These are phyloP conservation scores for Mortierella sp. DNA, from an alignment of 371 early-diverging fungal genomes.

Conservation along the genomic window DNA sequence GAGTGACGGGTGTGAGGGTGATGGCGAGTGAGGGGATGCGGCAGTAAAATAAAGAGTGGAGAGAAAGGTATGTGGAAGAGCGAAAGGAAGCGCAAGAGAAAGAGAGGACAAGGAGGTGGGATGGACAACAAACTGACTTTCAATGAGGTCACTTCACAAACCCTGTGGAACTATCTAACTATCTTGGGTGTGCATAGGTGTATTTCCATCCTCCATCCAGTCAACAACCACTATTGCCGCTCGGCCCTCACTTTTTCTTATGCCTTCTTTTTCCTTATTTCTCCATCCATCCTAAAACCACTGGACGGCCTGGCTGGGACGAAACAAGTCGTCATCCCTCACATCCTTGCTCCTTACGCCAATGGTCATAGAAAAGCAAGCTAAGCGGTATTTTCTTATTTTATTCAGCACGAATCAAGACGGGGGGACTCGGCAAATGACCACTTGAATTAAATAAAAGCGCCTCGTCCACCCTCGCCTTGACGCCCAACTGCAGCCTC, in stretches of 20 bases:
- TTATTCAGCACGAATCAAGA: neutral
- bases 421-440: neutral
- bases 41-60: neutral
- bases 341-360: neutral
- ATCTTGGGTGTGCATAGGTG: too few species aligned
- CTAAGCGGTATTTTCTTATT: neutral
- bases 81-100: neutral
- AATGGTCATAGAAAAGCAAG: neutral
- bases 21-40: neutral
- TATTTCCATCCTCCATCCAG: neutral
- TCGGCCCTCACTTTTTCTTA: neutral
- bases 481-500: constrained; percentile 23
- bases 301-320: neutral
- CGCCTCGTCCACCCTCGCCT: constrained; percentile 35
- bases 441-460: constrained; percentile 15
- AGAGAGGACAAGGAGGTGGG: neutral
- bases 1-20: neutral
- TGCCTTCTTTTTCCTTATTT: neutral
- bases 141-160: neutral
- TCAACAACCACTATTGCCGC: neutral
- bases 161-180: too few species aligned
- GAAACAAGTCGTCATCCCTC: neutral
- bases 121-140: neutral
- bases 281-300: neutral
- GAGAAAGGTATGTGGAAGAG: neutral